Conservation (phyloP, 108 stramenopile genomes). For the Cyclotella sp. region DNA sequence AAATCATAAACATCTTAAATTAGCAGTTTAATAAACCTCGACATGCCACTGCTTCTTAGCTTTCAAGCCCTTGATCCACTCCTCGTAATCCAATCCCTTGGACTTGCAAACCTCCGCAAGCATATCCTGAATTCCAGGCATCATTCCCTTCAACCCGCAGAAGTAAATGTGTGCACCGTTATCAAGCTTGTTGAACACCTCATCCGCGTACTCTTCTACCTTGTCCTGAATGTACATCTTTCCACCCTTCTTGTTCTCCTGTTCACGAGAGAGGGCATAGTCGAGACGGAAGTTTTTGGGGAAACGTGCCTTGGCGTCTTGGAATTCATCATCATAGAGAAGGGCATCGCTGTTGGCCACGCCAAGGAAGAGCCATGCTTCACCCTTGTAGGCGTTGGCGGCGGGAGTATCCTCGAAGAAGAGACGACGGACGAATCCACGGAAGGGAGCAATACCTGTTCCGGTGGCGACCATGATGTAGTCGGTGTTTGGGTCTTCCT, state of each 20-base stretch:
- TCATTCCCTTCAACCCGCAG: conserved; percentile 99
- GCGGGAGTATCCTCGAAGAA: conserved; percentile 96
- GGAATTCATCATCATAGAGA: conserved; percentile 97
- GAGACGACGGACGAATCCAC: conserved; percentile 95
- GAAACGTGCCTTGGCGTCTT: conserved; percentile 81
- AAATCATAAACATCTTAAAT: background rate
- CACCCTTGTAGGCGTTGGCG: conserved; percentile 89
- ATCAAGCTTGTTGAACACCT: conserved; percentile 90
- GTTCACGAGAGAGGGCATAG: conserved; percentile 95
- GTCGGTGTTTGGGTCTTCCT: conserved; percentile 92
- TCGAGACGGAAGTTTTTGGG: conserved; percentile 95
- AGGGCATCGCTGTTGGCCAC: conserved; percentile 97
- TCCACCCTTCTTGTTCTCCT: conserved; percentile 92
- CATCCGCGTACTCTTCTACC: conserved; percentile 94
- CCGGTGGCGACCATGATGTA: conserved; percentile 99
- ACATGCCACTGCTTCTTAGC: conserved; percentile 87
- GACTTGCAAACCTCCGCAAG: conserved; percentile 83
- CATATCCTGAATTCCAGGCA: conserved; percentile 98
- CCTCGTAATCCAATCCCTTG: conserved; percentile 92
- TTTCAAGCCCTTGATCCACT: conserved; percentile 87
- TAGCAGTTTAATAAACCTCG: conserved; percentile 73
- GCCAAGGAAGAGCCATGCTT: conserved; percentile 98
- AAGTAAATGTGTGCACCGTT: conserved; percentile 98
- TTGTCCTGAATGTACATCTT: conserved; percentile 99
- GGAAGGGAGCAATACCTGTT: conserved; percentile 98